phyloP scores from a whole-genome alignment of 805 yeast species.

The Ogataea trehalophila region DNA sequence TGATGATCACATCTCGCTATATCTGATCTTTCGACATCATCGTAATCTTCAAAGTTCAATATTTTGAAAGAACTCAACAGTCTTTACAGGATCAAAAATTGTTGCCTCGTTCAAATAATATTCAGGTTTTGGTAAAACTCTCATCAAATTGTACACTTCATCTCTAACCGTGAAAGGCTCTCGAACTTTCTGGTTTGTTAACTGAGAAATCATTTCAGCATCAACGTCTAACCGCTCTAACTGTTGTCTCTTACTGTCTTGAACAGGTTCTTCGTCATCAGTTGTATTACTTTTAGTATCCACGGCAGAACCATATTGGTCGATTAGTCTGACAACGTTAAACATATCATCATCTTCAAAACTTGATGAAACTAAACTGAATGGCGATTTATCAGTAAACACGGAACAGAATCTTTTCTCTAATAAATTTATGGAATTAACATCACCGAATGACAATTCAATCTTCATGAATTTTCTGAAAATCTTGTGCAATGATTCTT shows the following conservation, averaged over 20 bases:
- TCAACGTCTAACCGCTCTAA: slow-evolving; percentile 10
- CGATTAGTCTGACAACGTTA: slow-evolving; percentile 33
- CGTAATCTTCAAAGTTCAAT: slow-evolving; percentile 7
- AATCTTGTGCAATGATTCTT: slow-evolving; percentile 38
- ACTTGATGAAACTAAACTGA: slow-evolving; percentile 17
- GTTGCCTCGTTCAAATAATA: slow-evolving; percentile 43
- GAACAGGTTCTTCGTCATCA: slow-evolving; percentile 4
- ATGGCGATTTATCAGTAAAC: slow-evolving; percentile 55
- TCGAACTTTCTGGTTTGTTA: slow-evolving; percentile 8
- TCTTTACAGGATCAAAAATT: slow-evolving; percentile 49
- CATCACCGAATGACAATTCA: slow-evolving; percentile 67
- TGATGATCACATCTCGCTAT: background rate
- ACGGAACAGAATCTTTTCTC: slow-evolving; percentile 60
- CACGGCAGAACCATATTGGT: slow-evolving; percentile 16
- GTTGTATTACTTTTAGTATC: slow-evolving; percentile 5
- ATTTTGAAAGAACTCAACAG: slow-evolving; percentile 33
- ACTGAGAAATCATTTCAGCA: slow-evolving; percentile 18
- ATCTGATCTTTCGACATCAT: background rate
- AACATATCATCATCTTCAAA: slow-evolving; percentile 18
- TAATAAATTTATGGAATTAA: slow-evolving; percentile 59
- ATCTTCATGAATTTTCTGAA: slow-evolving; percentile 58
- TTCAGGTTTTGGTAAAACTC: slow-evolving; percentile 57
- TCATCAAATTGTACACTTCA: slow-evolving; percentile 45
- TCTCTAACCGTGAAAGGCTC: slow-evolving; percentile 31
- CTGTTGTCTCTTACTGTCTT: slow-evolving; percentile 13